Base-by-base conservation (phyloP, 208 protist genomes). In the Naegleria fowleri region DNA sequence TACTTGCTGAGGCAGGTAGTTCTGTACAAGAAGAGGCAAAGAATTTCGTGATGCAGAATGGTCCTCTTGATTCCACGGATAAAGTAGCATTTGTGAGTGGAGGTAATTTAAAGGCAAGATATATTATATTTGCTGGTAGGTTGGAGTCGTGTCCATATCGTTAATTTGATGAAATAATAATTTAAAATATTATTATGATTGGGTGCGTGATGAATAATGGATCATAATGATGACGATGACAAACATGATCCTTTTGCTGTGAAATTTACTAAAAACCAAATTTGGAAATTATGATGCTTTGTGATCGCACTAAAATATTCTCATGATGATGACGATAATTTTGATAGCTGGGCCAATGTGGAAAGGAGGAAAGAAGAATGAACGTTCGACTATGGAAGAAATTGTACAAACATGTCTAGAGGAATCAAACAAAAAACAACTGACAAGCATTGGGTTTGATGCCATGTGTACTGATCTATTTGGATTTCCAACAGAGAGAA, bases 341-440 rank as follows among this genome's bases (percentile, higher is more conserved):
- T 29, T 67, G 1, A 67, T 19, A 67, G 67, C 67, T 7, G 67
- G 67, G 36, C 67, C 67, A 36, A 29, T 79, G 67, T 79, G 67
- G 67, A 79, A 79, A 79, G 67, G 67, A 36, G 67, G 67, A 79
- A 79, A 79, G 9, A 79, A 79, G 67, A 79, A 79, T 79, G 67
- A 79, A 79, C 16, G 29, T 36, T 13, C 13, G 36, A 79, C 5
- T 9, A 36, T 79, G 67, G 67, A 79, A 79, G 67, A 79, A 79
- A 79, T 67, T 67, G 55, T 67, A 67, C 22, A 67, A 29, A 67
- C 55, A 22, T 79, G 67, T 79, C 29, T 79, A 15, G 67, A 79
- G 9, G 67, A 79, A 36, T 29, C 67, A 36, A 79, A 79, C 25
- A 79, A 79, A 13, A 79, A 79, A 79, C 67, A 79, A 2, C n/a